A percentile compares a stretch with the other conserved stretches of the same genome.
These are phyloP conservation scores for Rhytidiadelphus loreus DNA, from an alignment of 225 moss, liverwort and hornwort genomes.

Conservation along the genomic window DNA sequence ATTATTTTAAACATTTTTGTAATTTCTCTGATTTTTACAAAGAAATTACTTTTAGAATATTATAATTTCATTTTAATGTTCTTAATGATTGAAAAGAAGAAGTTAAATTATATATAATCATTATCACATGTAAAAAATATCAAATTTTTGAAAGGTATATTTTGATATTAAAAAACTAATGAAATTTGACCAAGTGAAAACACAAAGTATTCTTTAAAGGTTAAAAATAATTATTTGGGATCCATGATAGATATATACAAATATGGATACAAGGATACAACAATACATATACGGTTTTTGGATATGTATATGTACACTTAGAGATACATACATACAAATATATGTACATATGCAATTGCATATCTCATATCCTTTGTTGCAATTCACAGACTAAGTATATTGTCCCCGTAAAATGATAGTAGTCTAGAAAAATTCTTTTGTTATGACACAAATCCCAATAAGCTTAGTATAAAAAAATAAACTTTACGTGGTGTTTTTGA, in stretches of 20 bases:
- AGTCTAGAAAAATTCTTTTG: too few species aligned
- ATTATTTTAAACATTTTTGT: background rate
- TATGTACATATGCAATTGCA: background rate
- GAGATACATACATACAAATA: background rate
- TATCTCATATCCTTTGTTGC: background rate
- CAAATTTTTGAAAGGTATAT: background rate
- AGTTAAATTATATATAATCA: background rate
- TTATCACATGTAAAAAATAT: background rate
- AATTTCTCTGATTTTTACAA: background rate
- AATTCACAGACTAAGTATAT: background rate
- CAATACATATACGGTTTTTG: background rate
- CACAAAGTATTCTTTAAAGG: background rate
- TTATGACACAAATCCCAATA: background rate
- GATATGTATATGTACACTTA: rapidly evolving
- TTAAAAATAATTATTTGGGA: background rate
- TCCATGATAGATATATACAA: rapidly evolving
- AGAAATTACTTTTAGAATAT: rapidly evolving
- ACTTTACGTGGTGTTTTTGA: rapidly evolving
- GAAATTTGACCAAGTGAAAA: background rate
- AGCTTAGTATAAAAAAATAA: background rate
- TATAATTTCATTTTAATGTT: background rate
- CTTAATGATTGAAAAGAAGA: background rate
- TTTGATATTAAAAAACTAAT: background rate
- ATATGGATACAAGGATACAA: too few species aligned
- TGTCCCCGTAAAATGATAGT: rapidly evolving